phyloP scores from a whole-genome alignment of 306 rosid genomes.

The Parietaria judaica region DNA sequence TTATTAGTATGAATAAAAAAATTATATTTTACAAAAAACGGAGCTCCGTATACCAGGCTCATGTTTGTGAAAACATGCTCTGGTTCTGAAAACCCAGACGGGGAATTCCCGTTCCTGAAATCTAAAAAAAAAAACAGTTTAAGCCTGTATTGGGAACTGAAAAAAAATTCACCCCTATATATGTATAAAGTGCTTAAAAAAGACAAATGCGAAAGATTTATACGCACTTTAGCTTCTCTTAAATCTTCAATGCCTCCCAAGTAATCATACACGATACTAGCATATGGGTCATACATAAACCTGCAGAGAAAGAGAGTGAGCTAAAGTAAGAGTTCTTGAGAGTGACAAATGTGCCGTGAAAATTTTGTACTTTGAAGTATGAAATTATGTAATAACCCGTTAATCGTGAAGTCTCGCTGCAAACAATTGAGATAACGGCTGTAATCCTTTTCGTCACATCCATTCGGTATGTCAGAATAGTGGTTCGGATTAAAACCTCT shows the following conservation, averaged over 20 bases:
- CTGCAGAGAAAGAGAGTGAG: conserved; percentile 32
- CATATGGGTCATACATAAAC: conserved; percentile 79
- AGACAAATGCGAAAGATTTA: conserved; percentile 25
- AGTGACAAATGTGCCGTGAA: too few relatives aligned
- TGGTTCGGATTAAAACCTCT: conserved; percentile 18
- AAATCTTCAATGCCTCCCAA: conserved; percentile 80
- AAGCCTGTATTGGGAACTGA: too few relatives aligned
- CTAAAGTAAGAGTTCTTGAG: background rate
- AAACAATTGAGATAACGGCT: conserved; percentile 79
- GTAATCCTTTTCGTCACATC: conserved; percentile 56
- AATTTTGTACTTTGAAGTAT: conserved; percentile 16
- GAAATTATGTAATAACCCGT: conserved; percentile 48
- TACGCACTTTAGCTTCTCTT: conserved; percentile 56
- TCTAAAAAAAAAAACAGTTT: too few relatives aligned
- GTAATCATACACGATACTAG: conserved; percentile 62
- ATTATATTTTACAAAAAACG: too few relatives aligned
- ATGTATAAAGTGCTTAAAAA: conserved; percentile 8
- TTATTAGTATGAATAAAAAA: background rate
- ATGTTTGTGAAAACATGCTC: too few relatives aligned
- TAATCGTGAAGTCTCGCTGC: conserved; percentile 82
- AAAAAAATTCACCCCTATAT: too few relatives aligned
- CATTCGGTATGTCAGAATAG: conserved; percentile 31
- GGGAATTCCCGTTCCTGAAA: too few relatives aligned
- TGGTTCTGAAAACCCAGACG: too few relatives aligned
- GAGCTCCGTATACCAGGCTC: too few relatives aligned